These are phyloP conservation scores for Quaeritorhiza haematococci DNA, from an alignment of 371 early-diverging fungal species.

Conservation along the genomic window DNA sequence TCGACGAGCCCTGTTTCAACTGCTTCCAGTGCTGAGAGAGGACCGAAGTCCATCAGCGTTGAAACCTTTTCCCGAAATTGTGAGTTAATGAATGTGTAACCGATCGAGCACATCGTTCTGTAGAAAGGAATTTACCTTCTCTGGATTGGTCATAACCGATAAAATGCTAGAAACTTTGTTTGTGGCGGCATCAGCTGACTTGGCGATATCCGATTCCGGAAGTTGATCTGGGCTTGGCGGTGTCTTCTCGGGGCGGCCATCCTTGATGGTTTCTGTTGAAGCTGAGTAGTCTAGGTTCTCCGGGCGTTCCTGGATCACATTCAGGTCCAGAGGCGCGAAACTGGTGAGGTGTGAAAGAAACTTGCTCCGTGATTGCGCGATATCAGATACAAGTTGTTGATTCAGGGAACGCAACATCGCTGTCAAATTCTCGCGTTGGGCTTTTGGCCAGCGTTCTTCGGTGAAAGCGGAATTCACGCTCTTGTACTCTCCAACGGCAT, in stretches of 20 bases:
- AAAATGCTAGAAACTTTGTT: not conserved
- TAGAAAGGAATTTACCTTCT: not conserved
- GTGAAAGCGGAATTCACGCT: slow-evolving; percentile 42
- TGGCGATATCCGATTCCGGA: slow-evolving; percentile 12
- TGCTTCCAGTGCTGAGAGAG: slow-evolving; percentile 21
- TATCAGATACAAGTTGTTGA: slow-evolving; percentile 36
- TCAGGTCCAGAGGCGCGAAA: too few relatives aligned
- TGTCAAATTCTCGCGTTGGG: slow-evolving; percentile 45
- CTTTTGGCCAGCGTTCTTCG: slow-evolving; percentile 35
- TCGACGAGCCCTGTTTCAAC: slow-evolving; percentile 19
- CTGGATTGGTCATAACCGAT: not conserved
- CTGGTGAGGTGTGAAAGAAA: not conserved
- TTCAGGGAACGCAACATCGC: slow-evolving; percentile 40
- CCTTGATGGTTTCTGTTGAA: too few relatives aligned
- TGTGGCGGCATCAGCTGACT: slow-evolving; percentile 6
- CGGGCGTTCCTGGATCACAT: too few relatives aligned
- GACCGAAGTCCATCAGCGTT: slow-evolving; percentile 21
- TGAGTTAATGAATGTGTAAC: not conserved
- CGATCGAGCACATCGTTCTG: slow-evolving; percentile 2
- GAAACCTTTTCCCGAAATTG: not conserved
- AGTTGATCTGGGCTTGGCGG: too few relatives aligned
- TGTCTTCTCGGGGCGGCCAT: too few relatives aligned
- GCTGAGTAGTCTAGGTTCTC: too few relatives aligned
- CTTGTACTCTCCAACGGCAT: slow-evolving; percentile 42
- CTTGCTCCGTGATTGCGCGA: slow-evolving; percentile 30